Percentiles rank a stretch among this genome's conserved stretches.
Evolutionary conservation across 257 asterid genomes (phyloP).

Genomic region (Solanum ahanhuiri): DNA sequence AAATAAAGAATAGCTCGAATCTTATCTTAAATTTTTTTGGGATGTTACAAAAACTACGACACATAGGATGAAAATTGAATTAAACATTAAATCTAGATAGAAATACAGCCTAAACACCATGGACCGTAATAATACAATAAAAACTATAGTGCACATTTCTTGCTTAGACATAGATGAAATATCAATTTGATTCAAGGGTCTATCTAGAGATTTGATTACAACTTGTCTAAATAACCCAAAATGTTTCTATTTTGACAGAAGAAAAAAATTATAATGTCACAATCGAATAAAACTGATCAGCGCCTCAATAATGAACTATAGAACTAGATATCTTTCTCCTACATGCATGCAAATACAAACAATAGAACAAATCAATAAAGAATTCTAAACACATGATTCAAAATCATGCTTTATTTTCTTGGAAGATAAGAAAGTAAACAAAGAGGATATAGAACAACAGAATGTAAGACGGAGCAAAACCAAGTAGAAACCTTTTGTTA

Average conservation of each 20-base stretch:
- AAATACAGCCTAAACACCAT: not conserved
- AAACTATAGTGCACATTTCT: not conserved
- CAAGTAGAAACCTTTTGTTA: too few relatives aligned
- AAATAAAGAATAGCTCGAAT: too few relatives aligned
- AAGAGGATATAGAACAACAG: too few relatives aligned
- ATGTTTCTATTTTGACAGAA: not conserved
- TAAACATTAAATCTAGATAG: not conserved
- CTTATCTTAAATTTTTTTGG: too few relatives aligned
- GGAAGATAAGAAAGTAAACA: too few relatives aligned
- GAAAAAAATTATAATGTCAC: not conserved
- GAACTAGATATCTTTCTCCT: not conserved
- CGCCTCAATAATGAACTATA: not conserved
- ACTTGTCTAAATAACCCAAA: not conserved
- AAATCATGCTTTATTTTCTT: too few relatives aligned
- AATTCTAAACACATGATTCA: too few relatives aligned
- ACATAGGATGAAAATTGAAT: not conserved
- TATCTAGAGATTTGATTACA: not conserved
- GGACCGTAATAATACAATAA: not conserved
- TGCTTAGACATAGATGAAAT: not conserved
- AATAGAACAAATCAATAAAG: too few relatives aligned
- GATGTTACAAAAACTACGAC: not conserved
- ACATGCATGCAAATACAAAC: not conserved
- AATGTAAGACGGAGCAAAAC: too few relatives aligned
- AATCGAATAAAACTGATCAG: not conserved
- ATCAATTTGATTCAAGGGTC: not conserved